Percentiles rank a stretch among this genome's conserved stretches.
These are phyloP conservation scores for Fusarium gaditjirri DNA, from an alignment of 2,329 filamentous ascomycete species.

Conservation along the genomic window DNA sequence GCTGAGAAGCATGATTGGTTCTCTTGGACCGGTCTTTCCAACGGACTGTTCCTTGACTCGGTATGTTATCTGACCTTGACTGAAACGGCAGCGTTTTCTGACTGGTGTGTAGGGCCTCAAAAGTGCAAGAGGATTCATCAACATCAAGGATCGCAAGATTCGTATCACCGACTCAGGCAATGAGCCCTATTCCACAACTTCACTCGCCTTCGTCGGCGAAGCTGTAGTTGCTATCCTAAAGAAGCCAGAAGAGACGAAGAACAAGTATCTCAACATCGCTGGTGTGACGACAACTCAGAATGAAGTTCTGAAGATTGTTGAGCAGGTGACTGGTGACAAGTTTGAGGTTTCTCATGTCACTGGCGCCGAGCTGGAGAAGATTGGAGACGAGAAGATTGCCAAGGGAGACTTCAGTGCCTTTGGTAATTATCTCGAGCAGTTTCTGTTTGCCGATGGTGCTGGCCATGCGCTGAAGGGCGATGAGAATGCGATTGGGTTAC, in stretches of 20 bases:
- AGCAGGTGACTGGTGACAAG: neutral
- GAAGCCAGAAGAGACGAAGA: neutral
- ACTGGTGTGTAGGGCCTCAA: neutral
- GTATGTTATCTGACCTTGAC: fast-evolving
- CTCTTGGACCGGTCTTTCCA: neutral
- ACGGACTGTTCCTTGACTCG: slow-evolving; percentile 3
- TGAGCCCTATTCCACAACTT: slow-evolving; percentile 6
- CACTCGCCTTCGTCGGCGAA: neutral
- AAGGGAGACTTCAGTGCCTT: slow-evolving; percentile 13
- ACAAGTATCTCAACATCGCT: slow-evolving; percentile 7
- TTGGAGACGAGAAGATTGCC: slow-evolving; percentile 9
- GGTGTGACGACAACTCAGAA: slow-evolving; percentile 12
- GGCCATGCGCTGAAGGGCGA: neutral
- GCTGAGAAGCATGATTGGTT: slow-evolving; percentile 13
- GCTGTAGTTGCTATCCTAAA: slow-evolving; percentile 1
- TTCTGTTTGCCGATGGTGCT: slow-evolving; percentile 1
- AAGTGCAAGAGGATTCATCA: neutral
- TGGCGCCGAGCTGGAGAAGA: neutral
- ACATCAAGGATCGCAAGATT: slow-evolving; percentile 5
- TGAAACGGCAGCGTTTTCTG: fast-evolving
- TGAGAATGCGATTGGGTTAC: neutral
- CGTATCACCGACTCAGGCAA: slow-evolving; percentile 13
- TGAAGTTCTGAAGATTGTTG: neutral
- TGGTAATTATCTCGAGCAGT: slow-evolving; percentile 11
- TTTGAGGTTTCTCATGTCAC: neutral